Base-by-base conservation (phyloP, 495 filamentous ascomycete genomes). In the Daldinia loculata region DNA sequence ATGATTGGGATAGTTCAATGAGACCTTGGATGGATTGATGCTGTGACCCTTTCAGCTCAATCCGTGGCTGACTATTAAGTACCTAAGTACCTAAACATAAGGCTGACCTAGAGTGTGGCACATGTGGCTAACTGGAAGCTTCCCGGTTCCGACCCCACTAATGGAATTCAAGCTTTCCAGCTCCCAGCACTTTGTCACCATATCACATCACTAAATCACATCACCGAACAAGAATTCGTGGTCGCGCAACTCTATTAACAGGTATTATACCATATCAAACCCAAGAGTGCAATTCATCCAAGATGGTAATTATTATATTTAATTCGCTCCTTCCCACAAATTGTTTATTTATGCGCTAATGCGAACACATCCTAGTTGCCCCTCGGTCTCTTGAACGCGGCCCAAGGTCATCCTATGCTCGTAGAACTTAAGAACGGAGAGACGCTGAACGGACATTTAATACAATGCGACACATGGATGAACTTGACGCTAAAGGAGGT, bases 341-440 rank as follows among this genome's bases (percentile, higher is more conserved):
- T n/a, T 15, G 15, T 57, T 19, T 56, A 19, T 24, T 29, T 45
- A 27, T 32, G 17, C 24, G 45, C 70, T 77, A 70, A 77, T 59
- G 19, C 50, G 41, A 52, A 26, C 30, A 26, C 45, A 68, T 27
- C 50, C 55, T 43, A 98, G 95, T 83, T 99, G 66, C 95, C 95
- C 66, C 86, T 98, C 69, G 96, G 94, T 61, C 90, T 99, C 36
- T 85, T 99, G 41, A 97, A 90, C 64, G 95, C 95, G 75, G 95
- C 95, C 61, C 93, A 97, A 84, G 96, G 96, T 87, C 93, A 97
- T 81, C 94, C 95, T 12, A 98, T 99, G 94, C 92, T 98, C 59
- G 95, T 99, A 48, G 95, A 99, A 85, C 92, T 99, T 69, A 99
- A 99, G 86, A 97, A 95, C 74, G 96, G 95, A 80, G 96, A 98